These are phyloP conservation scores for Neoascochyta sp. DNA, from an alignment of 2,329 filamentous ascomycete species.

Conservation along the genomic window DNA sequence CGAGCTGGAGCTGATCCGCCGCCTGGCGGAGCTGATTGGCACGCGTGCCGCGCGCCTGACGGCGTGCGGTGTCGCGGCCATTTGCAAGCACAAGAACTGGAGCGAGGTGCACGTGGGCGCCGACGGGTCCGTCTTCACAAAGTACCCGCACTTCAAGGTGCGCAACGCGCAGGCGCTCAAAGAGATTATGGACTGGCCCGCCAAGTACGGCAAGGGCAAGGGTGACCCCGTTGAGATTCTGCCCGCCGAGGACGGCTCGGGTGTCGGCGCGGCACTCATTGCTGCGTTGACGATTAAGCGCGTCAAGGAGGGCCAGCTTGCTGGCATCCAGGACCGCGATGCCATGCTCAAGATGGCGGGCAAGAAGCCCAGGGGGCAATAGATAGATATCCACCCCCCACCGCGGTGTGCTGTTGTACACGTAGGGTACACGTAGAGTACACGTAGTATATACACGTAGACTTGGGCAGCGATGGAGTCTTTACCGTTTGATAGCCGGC, in stretches of 20 bases:
- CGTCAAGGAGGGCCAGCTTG: conserved; percentile 56
- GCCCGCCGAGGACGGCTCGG: conserved; percentile 90
- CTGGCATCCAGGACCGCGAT: conserved; percentile 54
- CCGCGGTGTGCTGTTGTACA: no score
- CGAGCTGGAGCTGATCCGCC: conserved; percentile 85
- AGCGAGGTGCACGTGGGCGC: conserved; percentile 88
- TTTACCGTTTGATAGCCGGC: no score
- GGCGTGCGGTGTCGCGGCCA: conserved; percentile 90
- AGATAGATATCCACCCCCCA: no score
- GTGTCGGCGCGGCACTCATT: conserved; percentile 95
- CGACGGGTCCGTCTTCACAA: conserved; percentile 97
- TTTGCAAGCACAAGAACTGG: conserved; percentile 94
- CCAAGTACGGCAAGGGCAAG: conserved; percentile 64
- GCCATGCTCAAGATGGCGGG: conserved; percentile 39
- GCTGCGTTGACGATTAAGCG: conserved; percentile 67
- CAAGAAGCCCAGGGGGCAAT: conserved; percentile 9
- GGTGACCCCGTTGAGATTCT: conserved; percentile 75
- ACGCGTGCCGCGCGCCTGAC: conserved; percentile 91
- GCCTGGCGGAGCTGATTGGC: conserved; percentile 88
- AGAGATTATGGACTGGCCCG: conserved; percentile 93
- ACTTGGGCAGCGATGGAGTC: no score
- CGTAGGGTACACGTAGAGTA: no score
- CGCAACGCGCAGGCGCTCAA: conserved; percentile 84
- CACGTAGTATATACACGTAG: no score
- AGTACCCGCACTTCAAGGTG: conserved; percentile 97